phyloP scores from a whole-genome alignment of 352 stramenopile genomes.

The Phytophthora crassamura region DNA sequence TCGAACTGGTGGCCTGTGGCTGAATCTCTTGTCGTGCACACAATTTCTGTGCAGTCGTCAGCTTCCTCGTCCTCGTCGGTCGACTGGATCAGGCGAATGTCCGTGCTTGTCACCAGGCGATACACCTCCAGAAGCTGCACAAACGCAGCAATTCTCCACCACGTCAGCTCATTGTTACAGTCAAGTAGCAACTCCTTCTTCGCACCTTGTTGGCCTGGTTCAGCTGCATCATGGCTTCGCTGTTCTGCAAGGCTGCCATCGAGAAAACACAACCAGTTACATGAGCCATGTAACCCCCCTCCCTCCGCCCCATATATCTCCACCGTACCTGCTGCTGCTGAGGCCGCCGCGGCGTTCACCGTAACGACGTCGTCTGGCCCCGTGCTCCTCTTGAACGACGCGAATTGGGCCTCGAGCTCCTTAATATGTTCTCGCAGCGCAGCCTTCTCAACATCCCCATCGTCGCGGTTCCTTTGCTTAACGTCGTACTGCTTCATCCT shows the following conservation, averaged over 20 bases:
- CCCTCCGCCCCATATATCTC: background rate
- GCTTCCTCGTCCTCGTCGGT: constrained; percentile 59
- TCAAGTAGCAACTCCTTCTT: background rate
- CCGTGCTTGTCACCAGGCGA: constrained; percentile 74
- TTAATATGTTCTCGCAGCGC: constrained; percentile 51
- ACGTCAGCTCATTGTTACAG: background rate
- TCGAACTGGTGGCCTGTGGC: constrained; percentile 70
- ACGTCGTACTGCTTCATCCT: constrained; percentile 51
- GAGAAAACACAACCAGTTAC: background rate
- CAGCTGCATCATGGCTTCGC: constrained; percentile 59
- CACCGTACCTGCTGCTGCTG: constrained; percentile 31
- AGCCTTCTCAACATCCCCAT: constrained; percentile 45
- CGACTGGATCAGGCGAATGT: constrained; percentile 78
- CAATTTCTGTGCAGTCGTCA: constrained; percentile 67
- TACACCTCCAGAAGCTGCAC: constrained; percentile 80
- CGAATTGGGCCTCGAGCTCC: constrained; percentile 64
- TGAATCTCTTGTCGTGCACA: constrained; percentile 73
- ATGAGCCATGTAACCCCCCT: background rate
- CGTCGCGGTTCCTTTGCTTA: constrained; percentile 35
- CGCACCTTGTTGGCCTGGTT: constrained; percentile 77
- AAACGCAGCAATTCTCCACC: constrained; percentile 7
- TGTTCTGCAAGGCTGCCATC: constrained; percentile 42
- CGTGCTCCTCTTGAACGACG: constrained; percentile 52
- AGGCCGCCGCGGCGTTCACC: constrained; percentile 40
- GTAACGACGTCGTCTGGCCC: constrained; percentile 47